Base-by-base conservation (phyloP, 2,329 filamentous ascomycete species). In the Alternaria consortialis region DNA sequence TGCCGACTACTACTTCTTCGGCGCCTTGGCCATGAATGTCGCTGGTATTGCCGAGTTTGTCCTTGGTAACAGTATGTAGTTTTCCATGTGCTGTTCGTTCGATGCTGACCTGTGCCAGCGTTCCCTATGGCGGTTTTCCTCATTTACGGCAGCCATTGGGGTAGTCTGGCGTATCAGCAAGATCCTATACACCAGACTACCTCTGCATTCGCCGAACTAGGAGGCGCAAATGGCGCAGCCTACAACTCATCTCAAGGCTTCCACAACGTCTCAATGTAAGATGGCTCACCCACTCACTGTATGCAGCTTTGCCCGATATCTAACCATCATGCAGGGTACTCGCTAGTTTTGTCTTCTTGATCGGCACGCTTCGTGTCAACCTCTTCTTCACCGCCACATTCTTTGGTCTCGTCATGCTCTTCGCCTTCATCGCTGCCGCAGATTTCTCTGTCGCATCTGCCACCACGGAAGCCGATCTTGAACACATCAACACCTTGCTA, bases 1-100 rank as follows among this genome's bases (percentile, higher is more conserved):
- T n/a, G 68, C 63, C 17, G 65, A 69, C 42, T 70, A 69, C 27
- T 70, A 70, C 37, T 70, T 69, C 55, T 69, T 70, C n/a, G 68
- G 68, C 1, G 62, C 58, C 8, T 60, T 70, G 9, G 68, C 66
- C 17, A 67, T 70, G 68, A 63, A 62, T 12, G 9, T 70, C 7
- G 68, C 68, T 6, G 68, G 68, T 25, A 63, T 70, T 7, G 66
- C 66, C 1, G 68, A 70, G 31, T 70, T 70, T 7, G 57, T 70
- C 3, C 60, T 70, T 2, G 68, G 68, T 25, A 70, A 70, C 43
- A 67, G 68, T 70, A 60, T 7, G 3, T 39, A 8, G 5, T 6
- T 5, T 2, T 20, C 4, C 29, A 5, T 13, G 8, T 1, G n/a
- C 7, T 12, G n/a, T 31, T 2, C 11, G 27, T 2, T 4, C 27